Conservation (phyloP, 805 yeast species). For the Schwanniomyces vanrijiae region DNA sequence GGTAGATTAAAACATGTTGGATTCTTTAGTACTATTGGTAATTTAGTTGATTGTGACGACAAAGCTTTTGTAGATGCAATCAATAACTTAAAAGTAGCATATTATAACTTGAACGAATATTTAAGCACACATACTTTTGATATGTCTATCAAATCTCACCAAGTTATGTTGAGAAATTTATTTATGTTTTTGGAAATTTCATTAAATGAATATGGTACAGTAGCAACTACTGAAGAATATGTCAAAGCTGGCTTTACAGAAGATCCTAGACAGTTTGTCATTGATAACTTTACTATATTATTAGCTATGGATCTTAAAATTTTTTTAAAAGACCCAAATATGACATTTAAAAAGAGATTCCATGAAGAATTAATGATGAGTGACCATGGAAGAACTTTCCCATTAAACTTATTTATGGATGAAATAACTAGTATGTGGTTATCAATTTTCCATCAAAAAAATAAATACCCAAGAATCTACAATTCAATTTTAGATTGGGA, state of each 20-base stretch:
- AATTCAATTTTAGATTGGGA: slow-evolving; percentile 50
- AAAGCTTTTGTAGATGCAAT: slow-evolving; percentile 29
- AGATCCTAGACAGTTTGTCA: slow-evolving; percentile 42
- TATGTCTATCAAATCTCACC: slow-evolving; percentile 38
- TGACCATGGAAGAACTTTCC: slow-evolving; percentile 48
- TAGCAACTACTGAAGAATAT: slow-evolving; percentile 44
- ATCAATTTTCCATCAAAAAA: slow-evolving; percentile 26
- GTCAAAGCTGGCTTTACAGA: slow-evolving; percentile 47
- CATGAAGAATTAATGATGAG: slow-evolving; percentile 68
- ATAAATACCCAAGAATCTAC: slow-evolving; percentile 37
- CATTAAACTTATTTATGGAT: slow-evolving; percentile 42
- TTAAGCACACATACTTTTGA: slow-evolving; percentile 36
- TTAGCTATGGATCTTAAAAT: slow-evolving; percentile 54
- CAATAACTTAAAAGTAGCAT: slow-evolving; percentile 29
- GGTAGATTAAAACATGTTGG: slow-evolving; percentile 48
- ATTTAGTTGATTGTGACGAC: slow-evolving; percentile 40
- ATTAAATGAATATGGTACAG: slow-evolving; percentile 42
- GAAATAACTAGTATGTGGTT: slow-evolving; percentile 38
- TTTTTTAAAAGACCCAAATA: slow-evolving; percentile 56
- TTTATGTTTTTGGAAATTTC: slow-evolving; percentile 39
- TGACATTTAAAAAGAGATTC: slow-evolving; percentile 59
- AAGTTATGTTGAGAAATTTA: slow-evolving; percentile 39
- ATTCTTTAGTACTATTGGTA: slow-evolving; percentile 45
- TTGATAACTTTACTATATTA: slow-evolving; percentile 46
- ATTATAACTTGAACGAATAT: slow-evolving; percentile 35